Percentiles rank a stretch among this genome's conserved stretches.
Evolutionary conservation across 768 basidiomycete genomes (phyloP).

Genomic region (Mycena alexandri): DNA sequence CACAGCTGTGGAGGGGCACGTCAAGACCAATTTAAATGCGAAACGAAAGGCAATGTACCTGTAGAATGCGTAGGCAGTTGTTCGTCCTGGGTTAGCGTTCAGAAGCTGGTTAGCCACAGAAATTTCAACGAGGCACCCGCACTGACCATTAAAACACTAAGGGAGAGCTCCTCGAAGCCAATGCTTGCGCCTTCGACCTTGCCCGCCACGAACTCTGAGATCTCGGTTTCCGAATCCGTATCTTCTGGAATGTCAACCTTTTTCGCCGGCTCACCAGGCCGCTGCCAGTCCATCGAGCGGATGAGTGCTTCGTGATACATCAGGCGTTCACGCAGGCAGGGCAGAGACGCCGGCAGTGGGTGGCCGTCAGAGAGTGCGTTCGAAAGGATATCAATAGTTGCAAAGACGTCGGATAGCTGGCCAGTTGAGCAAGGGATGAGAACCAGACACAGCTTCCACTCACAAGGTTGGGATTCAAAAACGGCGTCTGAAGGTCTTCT

Average conservation of each 20-base stretch:
- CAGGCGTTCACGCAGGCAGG: constrained; percentile 56
- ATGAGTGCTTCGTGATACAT: constrained; percentile 56
- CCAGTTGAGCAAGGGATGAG: not conserved
- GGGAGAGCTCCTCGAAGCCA: constrained; percentile 56
- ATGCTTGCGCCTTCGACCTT: constrained; percentile 57
- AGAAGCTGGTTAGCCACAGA: too few species aligned
- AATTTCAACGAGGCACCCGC: not conserved
- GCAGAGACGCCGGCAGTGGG: constrained; percentile 54
- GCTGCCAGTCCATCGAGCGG: constrained; percentile 29
- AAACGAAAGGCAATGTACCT: constrained; percentile 40
- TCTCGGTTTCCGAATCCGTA: constrained; percentile 35
- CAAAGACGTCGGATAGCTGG: constrained; percentile 59
- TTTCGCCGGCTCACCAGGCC: not conserved
- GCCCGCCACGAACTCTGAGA: constrained; percentile 43
- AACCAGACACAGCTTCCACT: constrained; percentile 34
- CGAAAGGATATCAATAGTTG: constrained; percentile 55
- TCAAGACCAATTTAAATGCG: not conserved
- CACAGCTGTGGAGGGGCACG: constrained; percentile 53
- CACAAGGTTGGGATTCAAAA: constrained; percentile 60
- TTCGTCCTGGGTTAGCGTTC: constrained; percentile 47
- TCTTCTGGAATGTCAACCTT: constrained; percentile 33
- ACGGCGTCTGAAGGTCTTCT: constrained; percentile 51
- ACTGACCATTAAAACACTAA: constrained; percentile 55
- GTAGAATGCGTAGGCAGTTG: constrained; percentile 60
- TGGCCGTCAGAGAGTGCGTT: constrained; percentile 51